These are phyloP conservation scores for Escovopsis sp. DNA, from an alignment of 2,329 filamentous ascomycete species.

Conservation along the genomic window DNA sequence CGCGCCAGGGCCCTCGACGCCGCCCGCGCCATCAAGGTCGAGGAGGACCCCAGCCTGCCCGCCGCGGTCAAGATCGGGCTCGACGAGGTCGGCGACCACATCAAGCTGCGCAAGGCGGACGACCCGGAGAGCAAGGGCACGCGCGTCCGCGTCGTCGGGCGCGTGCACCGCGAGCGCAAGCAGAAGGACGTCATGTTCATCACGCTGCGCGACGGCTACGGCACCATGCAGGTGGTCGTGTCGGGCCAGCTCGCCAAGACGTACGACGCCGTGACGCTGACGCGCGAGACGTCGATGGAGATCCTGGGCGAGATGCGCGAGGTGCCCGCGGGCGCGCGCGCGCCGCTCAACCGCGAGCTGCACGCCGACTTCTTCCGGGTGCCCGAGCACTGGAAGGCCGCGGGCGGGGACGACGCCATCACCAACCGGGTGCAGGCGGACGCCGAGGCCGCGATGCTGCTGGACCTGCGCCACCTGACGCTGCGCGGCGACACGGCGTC, in stretches of 20 bases:
- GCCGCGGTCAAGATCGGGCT: constrained; percentile 62
- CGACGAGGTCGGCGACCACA: constrained; percentile 15
- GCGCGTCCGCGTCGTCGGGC: constrained; percentile 64
- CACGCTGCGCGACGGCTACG: constrained; percentile 69
- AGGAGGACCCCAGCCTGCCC: constrained; percentile 51
- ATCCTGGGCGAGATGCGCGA: constrained; percentile 73
- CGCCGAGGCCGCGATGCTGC: constrained; percentile 45
- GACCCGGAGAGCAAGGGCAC: constrained; percentile 38
- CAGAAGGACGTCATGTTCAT: constrained; percentile 75
- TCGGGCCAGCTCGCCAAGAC: constrained; percentile 70
- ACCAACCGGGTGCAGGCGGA: constrained; percentile 55
- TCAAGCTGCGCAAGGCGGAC: constrained; percentile 19
- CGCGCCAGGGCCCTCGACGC: constrained; percentile 41
- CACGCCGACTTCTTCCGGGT: constrained; percentile 83
- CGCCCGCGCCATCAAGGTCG: constrained; percentile 58
- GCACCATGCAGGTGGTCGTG: constrained; percentile 27
- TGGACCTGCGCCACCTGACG: constrained; percentile 72
- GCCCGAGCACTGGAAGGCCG: constrained; percentile 49
- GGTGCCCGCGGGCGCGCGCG: constrained; percentile 63
- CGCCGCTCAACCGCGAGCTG: constrained; percentile 73
- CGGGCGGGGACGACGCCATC: constrained; percentile 79
- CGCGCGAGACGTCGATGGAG: constrained; percentile 74
- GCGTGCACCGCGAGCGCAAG: constrained; percentile 64
- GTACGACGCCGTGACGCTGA: constrained; percentile 79
- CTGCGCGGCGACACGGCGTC: constrained; percentile 73